phyloP scores from a whole-genome alignment of 2,329 filamentous ascomycete species.

The Phoma herbarum region DNA sequence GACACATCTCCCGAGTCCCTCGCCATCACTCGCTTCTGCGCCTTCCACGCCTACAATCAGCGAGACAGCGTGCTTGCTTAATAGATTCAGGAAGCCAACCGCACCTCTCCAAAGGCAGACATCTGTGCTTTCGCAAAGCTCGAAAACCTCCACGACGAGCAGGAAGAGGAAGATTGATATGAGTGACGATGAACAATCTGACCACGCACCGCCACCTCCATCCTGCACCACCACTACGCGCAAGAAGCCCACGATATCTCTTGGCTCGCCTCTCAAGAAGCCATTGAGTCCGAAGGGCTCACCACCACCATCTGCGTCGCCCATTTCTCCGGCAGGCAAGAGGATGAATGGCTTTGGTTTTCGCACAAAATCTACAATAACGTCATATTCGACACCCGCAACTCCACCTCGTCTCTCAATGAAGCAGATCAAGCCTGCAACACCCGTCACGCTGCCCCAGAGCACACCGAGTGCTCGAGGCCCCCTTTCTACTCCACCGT shows the following conservation, averaged over 20 bases:
- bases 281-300: background rate
- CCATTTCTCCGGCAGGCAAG: background rate
- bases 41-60: background rate
- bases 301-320: background rate
- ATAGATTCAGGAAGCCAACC: slow-evolving; percentile 22
- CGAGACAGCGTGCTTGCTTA: background rate
- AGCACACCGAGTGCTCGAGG: background rate
- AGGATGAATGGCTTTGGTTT: slow-evolving; percentile 21
- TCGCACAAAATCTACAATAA: slow-evolving; percentile 1
- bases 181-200: slow-evolving; percentile 9
- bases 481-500: background rate
- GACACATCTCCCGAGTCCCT: background rate
- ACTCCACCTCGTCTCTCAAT: background rate
- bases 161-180: slow-evolving; percentile 14
- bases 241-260: background rate
- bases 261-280: background rate
- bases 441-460: background rate
- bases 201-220: background rate
- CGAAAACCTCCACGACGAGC: background rate
- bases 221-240: background rate
- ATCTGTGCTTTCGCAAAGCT: slow-evolving; percentile 11
- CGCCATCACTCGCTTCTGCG: slow-evolving; percentile 4
- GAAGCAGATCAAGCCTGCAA: background rate
- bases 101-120: background rate
- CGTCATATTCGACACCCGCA: background rate